Base-by-base conservation (phyloP, 2,329 filamentous ascomycete species). In the Aspergillus nomiae region DNA sequence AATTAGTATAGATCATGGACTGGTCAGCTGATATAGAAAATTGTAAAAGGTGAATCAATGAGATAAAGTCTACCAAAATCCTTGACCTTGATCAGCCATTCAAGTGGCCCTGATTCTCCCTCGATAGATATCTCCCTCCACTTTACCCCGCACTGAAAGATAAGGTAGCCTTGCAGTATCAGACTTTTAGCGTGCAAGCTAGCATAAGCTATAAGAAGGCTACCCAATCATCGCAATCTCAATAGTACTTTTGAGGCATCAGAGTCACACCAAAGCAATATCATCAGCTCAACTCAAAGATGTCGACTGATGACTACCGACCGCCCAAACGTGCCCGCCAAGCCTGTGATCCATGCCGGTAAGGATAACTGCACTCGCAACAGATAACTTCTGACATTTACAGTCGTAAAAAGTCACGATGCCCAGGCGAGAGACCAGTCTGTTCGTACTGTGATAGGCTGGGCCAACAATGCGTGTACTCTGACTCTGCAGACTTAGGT, bases 371-470 rank as follows among this genome's bases (percentile, higher is more conserved):
- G n/a, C 12, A 11, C 43, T 21, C 14, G 21, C 10, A 24, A 46
- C 11, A 46, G 21, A 46, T 24, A 46, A 11, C 5, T 24, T 46
- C 43, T 46, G 43, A 46, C n/a, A 4, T 21, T 7, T 24, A 26
- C 16, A 76, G 74, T 8, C 71, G 74, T 28, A 77, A 77, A 57
- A 77, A 77, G 60, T 70, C 73, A 28, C 68, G 70, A 56, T 77
- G 74, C 56, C 71, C 74, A 0, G 74, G 73, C 9, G 73, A 77
- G 56, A 71, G 72, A 51, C 75, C 75, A 4, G 67, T 58, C 5
- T 77, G 75, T 61, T 75, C 75, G 3, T 74, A 71, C 45, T 77
- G 75, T 56, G 63, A 69, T 21, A 67, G 75, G 24, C 64, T 77
- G 1, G 70, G 71, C 11, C 74, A 77, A 57, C 60, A 60, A n/a